A percentile compares a stretch with the other conserved stretches of the same genome.
Evolutionary conservation across 202 grass and related monocot species (phyloP).

Genomic region (Setaria italica): DNA sequence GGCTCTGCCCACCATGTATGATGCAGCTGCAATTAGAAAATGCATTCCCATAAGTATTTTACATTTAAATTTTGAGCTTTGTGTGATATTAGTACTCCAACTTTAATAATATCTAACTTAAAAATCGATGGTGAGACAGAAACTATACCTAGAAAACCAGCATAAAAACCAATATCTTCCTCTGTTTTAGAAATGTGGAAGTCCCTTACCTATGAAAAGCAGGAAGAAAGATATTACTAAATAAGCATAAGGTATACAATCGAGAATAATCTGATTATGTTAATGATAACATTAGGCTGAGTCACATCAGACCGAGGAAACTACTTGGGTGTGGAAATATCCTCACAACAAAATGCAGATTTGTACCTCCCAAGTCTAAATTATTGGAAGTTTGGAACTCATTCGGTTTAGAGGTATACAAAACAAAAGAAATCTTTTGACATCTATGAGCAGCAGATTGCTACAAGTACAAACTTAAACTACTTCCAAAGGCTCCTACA

Average conservation of each 20-base stretch:
- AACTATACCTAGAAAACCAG: conserved; percentile 76
- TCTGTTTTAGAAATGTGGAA: conserved; percentile 56
- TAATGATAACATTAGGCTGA: neutral
- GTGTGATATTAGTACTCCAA: neutral
- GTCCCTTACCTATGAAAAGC: too few relatives aligned
- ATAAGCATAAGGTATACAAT: neutral
- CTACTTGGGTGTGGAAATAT: neutral
- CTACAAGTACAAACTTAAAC: too few relatives aligned
- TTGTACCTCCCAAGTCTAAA: neutral
- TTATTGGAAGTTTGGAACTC: neutral
- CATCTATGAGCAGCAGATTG: too few relatives aligned
- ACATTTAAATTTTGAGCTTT: neutral
- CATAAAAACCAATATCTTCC: conserved; percentile 90
- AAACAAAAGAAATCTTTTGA: too few relatives aligned
- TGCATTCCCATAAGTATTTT: neutral
- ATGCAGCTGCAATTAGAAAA: conserved; percentile 54
- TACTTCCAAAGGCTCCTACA: too few relatives aligned
- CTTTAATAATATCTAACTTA: neutral
- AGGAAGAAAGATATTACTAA: neutral
- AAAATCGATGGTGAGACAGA: neutral
- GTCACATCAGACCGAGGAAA: neutral
- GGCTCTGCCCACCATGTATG: conserved; percentile 76
- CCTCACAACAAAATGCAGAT: conserved; percentile 4
- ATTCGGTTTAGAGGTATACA: too few relatives aligned
- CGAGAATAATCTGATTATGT: neutral